A percentile compares a stretch with the other conserved stretches of the same genome.
Evolutionary conservation across 2,329 filamentous ascomycete genomes (phyloP).

Genomic region (Fusarium cyanostomum): DNA sequence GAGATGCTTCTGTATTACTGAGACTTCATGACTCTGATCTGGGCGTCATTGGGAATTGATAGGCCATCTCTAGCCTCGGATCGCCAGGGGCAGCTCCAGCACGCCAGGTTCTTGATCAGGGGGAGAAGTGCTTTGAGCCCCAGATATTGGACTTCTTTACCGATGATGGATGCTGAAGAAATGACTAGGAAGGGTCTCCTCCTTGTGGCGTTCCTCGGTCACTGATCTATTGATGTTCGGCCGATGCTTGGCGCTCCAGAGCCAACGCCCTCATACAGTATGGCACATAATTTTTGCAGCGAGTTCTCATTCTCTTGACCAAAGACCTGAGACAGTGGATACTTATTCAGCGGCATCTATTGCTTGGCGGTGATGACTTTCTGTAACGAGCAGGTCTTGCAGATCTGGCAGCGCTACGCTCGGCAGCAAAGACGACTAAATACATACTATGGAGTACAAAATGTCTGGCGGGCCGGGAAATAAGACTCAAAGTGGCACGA

Average conservation of each 20-base stretch:
- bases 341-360: not conserved
- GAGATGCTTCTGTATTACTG: not conserved
- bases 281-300: conserved; percentile 4
- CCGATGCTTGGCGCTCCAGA: conserved; percentile 10
- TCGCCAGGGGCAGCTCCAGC: conserved; percentile 9
- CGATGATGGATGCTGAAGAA: not conserved
- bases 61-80: not conserved
- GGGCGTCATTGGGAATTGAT: not conserved
- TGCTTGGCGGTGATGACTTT: conserved; percentile 11
- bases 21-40: not conserved
- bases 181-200: conserved; percentile 4
- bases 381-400: conserved; percentile 10
- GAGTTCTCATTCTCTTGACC: conserved; percentile 25
- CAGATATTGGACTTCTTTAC: not conserved
- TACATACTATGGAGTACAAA: not conserved
- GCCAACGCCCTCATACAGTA: conserved; percentile 2
- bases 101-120: not conserved
- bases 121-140: not conserved
- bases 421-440: not conserved
- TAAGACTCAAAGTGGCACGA: conserved; percentile 5
- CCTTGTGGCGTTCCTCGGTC: conserved; percentile 24
- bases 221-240: conserved; percentile 22
- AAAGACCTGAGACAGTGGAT: conserved; percentile 42
- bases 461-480: not conserved
- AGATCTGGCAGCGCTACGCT: conserved; percentile 16